Evolutionary conservation across 2,329 filamentous ascomycete genomes (phyloP).

Genomic region (Pseudogymnoascus sp.): DNA sequence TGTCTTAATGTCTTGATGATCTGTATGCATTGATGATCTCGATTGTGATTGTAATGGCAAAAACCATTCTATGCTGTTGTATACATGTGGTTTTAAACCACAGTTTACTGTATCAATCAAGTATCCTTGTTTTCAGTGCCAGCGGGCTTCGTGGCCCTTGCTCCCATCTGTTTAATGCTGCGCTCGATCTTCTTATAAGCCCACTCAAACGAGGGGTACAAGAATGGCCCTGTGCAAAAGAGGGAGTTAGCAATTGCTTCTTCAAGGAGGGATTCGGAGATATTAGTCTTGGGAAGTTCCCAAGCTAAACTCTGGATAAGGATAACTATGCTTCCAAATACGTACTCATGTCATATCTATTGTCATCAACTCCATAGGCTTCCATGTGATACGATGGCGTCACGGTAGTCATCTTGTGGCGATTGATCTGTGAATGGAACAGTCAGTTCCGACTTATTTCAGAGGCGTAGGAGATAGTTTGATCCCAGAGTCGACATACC

Average conservation of each 20-base stretch:
- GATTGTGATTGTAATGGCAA: no score
- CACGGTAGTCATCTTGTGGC: conserved; percentile 53
- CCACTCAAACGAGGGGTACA: conserved; percentile 39
- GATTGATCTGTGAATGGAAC: conserved; percentile 46
- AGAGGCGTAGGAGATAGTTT: not conserved
- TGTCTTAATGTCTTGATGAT: not conserved
- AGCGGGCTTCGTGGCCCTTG: conserved; percentile 19
- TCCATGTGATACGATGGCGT: conserved; percentile 36
- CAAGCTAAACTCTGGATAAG: not conserved
- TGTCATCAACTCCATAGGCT: conserved; percentile 48
- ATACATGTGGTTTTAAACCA: not conserved
- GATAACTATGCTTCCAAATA: conserved; percentile 33
- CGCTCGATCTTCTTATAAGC: conserved; percentile 39
- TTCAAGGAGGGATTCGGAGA: not conserved
- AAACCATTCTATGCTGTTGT: no score
- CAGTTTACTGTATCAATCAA: not conserved
- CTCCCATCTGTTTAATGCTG: conserved; percentile 37
- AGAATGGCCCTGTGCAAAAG: conserved; percentile 38
- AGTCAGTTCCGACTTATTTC: not conserved
- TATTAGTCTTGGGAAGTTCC: not conserved
- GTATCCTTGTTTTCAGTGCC: conserved; percentile 7
- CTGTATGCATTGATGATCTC: no score
- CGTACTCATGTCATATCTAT: conserved; percentile 49
- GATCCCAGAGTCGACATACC: not conserved
- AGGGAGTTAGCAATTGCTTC: not conserved